A percentile compares a stretch with the other conserved stretches of the same genome.
Evolutionary conservation across 306 rosid genomes (phyloP).

Genomic region (Prunus dulcis): DNA sequence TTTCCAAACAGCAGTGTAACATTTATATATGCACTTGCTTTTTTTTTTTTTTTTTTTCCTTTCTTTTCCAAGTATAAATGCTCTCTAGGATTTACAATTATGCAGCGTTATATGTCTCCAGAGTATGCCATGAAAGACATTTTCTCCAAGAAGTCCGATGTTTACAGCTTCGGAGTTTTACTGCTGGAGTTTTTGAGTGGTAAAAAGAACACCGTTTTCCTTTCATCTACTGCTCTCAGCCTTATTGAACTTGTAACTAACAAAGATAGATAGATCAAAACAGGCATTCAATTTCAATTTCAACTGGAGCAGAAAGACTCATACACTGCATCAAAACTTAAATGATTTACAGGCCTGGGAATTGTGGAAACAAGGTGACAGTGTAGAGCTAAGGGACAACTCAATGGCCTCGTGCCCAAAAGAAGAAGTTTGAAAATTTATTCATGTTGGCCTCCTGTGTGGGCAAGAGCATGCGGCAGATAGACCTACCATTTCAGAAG

Average conservation of each 20-base stretch:
- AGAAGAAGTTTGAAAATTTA: conserved; percentile 7
- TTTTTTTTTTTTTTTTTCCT: too few species aligned
- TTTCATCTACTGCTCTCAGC: conserved; percentile 5
- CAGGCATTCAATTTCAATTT: neutral
- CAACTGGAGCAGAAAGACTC: neutral
- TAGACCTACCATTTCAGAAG: conserved; percentile 29
- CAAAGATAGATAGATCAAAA: neutral
- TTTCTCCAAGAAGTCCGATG: conserved; percentile 18
- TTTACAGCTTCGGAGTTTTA: conserved; percentile 23
- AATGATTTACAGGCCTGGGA: conserved; percentile 22
- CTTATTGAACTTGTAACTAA: conserved; percentile 12
- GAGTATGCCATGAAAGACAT: conserved; percentile 26
- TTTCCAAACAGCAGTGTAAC: neutral
- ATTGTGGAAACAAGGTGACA: conserved; percentile 22
- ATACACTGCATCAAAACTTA: neutral
- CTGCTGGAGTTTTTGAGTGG: conserved; percentile 22
- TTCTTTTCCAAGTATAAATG: neutral
- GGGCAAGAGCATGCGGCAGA: conserved; percentile 2
- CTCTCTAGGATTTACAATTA: neutral
- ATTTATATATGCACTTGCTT: neutral
- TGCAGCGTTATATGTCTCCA: conserved; percentile 24
- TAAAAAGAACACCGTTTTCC: conserved; percentile 10
- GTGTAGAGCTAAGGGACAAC: neutral
- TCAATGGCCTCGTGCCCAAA: conserved; percentile 12
- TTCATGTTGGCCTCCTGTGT: conserved; percentile 17